Percentiles rank a stretch among this genome's conserved stretches.
These are phyloP conservation scores for Petrea volubilis DNA, from an alignment of 257 asterid genomes.

Conservation along the genomic window DNA sequence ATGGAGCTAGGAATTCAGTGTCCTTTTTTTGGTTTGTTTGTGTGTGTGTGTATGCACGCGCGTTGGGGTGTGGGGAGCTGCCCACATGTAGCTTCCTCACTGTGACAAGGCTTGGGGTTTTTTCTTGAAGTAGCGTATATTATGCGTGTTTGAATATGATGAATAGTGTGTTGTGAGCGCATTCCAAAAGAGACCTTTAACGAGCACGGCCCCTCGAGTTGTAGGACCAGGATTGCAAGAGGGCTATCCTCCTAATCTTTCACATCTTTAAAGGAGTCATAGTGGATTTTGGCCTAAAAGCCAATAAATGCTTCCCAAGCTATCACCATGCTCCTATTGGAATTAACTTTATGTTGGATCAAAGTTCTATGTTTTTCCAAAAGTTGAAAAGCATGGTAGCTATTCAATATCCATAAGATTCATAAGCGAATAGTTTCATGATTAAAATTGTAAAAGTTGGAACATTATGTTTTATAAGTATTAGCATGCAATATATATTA, in stretches of 20 bases:
- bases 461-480: not conserved
- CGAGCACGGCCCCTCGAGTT: not conserved
- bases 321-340: not conserved
- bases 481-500: not conserved
- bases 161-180: not conserved
- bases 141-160: not conserved
- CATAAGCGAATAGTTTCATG: not conserved
- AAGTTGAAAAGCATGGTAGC: not conserved
- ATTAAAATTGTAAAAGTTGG: conserved; percentile 2
- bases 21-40: too few species aligned
- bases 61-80: too few species aligned
- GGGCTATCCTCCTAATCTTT: too few species aligned
- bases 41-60: too few species aligned
- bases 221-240: not conserved
- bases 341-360: not conserved
- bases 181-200: not conserved
- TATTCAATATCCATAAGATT: not conserved
- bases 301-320: not conserved
- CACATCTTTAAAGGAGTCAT: not conserved
- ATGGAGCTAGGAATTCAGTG: too few species aligned
- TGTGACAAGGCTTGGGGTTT: not conserved
- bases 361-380: not conserved
- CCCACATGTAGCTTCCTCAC: not conserved
- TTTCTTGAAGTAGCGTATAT: not conserved
- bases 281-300: not conserved